A percentile compares a stretch with the other conserved stretches of the same genome.
phyloP scores from a whole-genome alignment of 148 eudicot species.

The Nepenthes gracilis region DNA sequence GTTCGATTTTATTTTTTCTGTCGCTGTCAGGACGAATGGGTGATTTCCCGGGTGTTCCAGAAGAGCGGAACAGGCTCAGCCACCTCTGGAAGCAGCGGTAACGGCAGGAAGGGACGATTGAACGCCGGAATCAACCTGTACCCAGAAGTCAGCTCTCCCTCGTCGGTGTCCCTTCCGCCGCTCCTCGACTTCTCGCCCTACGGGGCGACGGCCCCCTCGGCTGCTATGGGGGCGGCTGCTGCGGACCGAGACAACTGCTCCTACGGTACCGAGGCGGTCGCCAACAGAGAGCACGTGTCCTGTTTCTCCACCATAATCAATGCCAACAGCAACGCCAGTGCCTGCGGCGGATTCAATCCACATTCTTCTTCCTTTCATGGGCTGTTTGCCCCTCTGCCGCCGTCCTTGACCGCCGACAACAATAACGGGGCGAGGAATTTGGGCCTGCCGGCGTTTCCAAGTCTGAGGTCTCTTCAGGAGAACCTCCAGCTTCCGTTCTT shows the following conservation, averaged over 20 bases:
- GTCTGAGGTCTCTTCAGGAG: slow-evolving; percentile 65
- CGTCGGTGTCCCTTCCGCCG: slow-evolving; percentile 55
- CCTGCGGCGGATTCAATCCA: too few species aligned
- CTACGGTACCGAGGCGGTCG: slow-evolving; percentile 21
- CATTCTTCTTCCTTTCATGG: neutral
- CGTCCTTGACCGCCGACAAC: neutral
- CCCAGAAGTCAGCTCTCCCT: slow-evolving; percentile 40
- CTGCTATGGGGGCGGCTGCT: slow-evolving; percentile 9
- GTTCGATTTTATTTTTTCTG: neutral
- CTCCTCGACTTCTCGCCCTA: slow-evolving; percentile 35
- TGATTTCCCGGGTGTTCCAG: slow-evolving; percentile 65
- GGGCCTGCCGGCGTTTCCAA: slow-evolving; percentile 39
- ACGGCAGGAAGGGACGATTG: slow-evolving; percentile 13
- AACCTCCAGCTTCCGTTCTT: slow-evolving; percentile 37
- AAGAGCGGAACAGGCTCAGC: slow-evolving; percentile 24
- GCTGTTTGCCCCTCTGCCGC: neutral
- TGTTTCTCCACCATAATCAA: slow-evolving; percentile 59
- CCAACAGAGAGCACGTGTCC: slow-evolving; percentile 73
- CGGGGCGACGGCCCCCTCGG: neutral
- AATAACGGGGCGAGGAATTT: neutral
- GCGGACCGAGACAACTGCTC: slow-evolving; percentile 23
- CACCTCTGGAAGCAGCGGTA: slow-evolving; percentile 1
- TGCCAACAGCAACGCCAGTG: slow-evolving; percentile 8
- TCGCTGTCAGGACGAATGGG: slow-evolving; percentile 58
- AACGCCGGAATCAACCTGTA: slow-evolving; percentile 9